Conservation (phyloP, 2,329 filamentous ascomycete species). For the Hymenoscyphus repandus region DNA sequence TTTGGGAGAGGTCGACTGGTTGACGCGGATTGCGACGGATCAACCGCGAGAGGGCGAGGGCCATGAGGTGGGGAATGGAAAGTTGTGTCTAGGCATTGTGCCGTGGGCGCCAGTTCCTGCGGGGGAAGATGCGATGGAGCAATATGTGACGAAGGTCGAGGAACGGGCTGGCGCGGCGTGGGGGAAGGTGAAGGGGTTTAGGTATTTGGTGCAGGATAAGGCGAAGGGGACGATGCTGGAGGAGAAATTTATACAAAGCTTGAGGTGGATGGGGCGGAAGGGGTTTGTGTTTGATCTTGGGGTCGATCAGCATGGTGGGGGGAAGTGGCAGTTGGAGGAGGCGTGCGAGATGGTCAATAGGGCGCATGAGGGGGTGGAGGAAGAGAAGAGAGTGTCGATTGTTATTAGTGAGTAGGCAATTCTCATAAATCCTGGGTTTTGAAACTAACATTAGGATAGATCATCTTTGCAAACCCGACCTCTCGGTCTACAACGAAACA, state of each 20-base stretch:
- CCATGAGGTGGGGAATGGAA: conserved; percentile 45
- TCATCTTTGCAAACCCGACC: conserved; percentile 84
- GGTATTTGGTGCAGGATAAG: conserved; percentile 80
- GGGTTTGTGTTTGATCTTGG: conserved; percentile 76
- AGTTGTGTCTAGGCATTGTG: conserved; percentile 63
- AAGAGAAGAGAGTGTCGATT: conserved; percentile 46
- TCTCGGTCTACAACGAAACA: conserved; percentile 54
- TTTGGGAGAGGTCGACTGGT: conserved; percentile 65
- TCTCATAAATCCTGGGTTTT: too few species aligned
- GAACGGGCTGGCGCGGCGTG: conserved; percentile 57
- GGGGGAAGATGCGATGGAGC: conserved; percentile 51
- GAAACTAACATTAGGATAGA: too few species aligned
- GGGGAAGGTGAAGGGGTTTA: conserved; percentile 68
- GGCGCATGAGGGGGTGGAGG: conserved; percentile 56
- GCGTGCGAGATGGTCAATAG: conserved; percentile 63
- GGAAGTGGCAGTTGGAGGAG: conserved; percentile 68
- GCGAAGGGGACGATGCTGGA: conserved; percentile 59
- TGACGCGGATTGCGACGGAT: conserved; percentile 62
- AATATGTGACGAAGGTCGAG: conserved; percentile 60
- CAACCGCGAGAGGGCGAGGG: conserved; percentile 52
- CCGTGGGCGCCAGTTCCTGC: conserved; percentile 82
- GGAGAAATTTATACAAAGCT: conserved; percentile 56
- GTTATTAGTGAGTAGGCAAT: conserved; percentile 31
- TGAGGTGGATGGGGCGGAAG: conserved; percentile 59
- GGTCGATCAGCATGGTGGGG: conserved; percentile 73